These are phyloP conservation scores for Podosphaera leucotricha DNA, from an alignment of 2,329 filamentous ascomycete species.

Conservation along the genomic window DNA sequence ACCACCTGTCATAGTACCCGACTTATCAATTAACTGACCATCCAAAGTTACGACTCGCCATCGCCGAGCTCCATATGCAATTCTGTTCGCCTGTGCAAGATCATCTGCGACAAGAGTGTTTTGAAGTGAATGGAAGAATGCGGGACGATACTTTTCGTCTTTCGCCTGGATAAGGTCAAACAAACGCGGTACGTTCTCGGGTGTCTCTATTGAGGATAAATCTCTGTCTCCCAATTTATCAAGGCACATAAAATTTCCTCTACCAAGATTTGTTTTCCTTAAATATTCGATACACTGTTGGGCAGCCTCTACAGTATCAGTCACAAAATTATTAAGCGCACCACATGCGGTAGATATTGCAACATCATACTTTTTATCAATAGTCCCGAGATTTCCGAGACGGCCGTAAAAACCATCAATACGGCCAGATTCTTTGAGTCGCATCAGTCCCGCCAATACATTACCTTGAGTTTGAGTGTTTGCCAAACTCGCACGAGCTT, in stretches of 20 bases:
- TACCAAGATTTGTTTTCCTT: constrained; percentile 86
- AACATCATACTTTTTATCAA: constrained; percentile 83
- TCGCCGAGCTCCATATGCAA: constrained; percentile 77
- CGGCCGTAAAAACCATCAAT: constrained; percentile 95
- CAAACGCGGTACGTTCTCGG: constrained; percentile 73
- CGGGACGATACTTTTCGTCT: constrained; percentile 63
- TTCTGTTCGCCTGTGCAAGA: constrained; percentile 85
- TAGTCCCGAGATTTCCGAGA: constrained; percentile 79
- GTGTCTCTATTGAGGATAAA: constrained; percentile 59
- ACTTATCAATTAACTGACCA: constrained; percentile 90
- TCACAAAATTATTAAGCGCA: constrained; percentile 83
- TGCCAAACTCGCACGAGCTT: constrained; percentile 73
- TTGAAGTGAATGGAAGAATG: constrained; percentile 87
- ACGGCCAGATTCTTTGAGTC: constrained; percentile 82
- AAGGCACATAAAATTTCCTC: constrained; percentile 90
- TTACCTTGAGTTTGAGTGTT: constrained; percentile 83
- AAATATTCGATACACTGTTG: constrained; percentile 97
- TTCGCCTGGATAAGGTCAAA: constrained; percentile 86
- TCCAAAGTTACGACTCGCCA: constrained; percentile 95
- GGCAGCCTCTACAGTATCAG: constrained; percentile 83
- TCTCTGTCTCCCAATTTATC: constrained; percentile 66
- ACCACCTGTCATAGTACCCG: constrained; percentile 96
- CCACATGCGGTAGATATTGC: constrained; percentile 96
- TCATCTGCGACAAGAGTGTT: constrained; percentile 87
- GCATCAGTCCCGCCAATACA: constrained; percentile 76